Evolutionary conservation across 2,329 filamentous ascomycete genomes (phyloP).

Genomic region (Geoglossum cookeanum): DNA sequence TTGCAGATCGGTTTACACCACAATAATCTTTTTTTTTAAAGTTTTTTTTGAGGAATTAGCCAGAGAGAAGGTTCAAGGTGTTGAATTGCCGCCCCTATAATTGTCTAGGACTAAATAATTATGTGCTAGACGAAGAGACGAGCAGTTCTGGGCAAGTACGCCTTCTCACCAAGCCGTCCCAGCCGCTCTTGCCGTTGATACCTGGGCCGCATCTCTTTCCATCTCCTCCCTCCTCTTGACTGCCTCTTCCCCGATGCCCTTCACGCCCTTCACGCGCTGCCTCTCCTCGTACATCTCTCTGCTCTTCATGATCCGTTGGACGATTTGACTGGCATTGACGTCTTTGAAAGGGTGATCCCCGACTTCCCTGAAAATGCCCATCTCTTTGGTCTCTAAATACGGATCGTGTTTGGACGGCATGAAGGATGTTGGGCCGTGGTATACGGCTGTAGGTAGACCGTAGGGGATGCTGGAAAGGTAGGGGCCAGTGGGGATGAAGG

Average conservation of each 20-base stretch:
- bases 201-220: background rate
- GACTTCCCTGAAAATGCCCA: conserved; percentile 73
- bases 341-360: conserved; percentile 59
- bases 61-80: no score
- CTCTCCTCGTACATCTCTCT: conserved; percentile 77
- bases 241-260: conserved; percentile 51
- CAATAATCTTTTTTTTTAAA: no score
- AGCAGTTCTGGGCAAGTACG: no score
- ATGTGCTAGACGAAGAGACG: no score
- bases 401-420: conserved; percentile 45
- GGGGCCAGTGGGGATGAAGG: conserved; percentile 61
- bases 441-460: conserved; percentile 59
- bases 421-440: conserved; percentile 90
- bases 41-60: no score
- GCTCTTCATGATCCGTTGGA: conserved; percentile 73
- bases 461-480: conserved; percentile 62
- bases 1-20: no score
- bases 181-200: background rate
- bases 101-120: no score
- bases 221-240: background rate
- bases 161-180: no score
- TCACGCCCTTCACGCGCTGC: conserved; percentile 76
- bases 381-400: conserved; percentile 59
- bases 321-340: conserved; percentile 85
- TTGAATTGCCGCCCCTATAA: no score